Percentiles rank a stretch among this genome's conserved stretches.
phyloP scores from a whole-genome alignment of 2,329 filamentous ascomycete species.

The Aspergillus clavatus region DNA sequence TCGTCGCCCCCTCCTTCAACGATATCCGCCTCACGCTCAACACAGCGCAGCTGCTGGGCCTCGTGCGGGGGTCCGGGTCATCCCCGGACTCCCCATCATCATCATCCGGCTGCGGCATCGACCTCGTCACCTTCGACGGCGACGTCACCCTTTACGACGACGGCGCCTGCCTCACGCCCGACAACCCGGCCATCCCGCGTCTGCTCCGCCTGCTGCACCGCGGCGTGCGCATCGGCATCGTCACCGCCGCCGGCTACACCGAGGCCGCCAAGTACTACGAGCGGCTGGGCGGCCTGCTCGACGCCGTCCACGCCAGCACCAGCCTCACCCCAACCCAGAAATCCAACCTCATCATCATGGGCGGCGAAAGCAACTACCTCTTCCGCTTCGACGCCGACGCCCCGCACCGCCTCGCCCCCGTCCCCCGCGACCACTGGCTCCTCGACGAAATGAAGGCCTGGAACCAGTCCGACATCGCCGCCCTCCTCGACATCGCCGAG shows the following conservation, averaged over 20 bases:
- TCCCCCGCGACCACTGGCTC: conserved; percentile 55
- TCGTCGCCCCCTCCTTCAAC: conserved; percentile 95
- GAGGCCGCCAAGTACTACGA: conserved; percentile 81
- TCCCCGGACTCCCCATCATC: too few relatives aligned
- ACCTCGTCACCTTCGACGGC: conserved; percentile 93
- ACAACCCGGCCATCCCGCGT: conserved; percentile 70
- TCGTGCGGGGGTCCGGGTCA: conserved; percentile 62
- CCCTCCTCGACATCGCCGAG: conserved; percentile 86
- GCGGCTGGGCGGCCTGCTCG: conserved; percentile 78
- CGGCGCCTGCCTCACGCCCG: conserved; percentile 69
- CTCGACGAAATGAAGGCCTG: conserved; percentile 52
- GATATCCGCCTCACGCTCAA: conserved; percentile 91
- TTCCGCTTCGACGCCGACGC: conserved; percentile 69
- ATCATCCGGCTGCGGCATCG: conserved; percentile 56
- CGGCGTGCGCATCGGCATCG: conserved; percentile 84
- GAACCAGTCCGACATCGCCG: conserved; percentile 63
- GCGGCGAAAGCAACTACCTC: conserved; percentile 92
- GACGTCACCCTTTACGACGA: conserved; percentile 96
- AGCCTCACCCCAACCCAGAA: conserved; percentile 62
- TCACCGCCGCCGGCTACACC: conserved; percentile 93
- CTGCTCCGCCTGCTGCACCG: conserved; percentile 67
- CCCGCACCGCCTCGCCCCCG: conserved; percentile 63
- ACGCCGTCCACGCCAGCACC: conserved; percentile 63
- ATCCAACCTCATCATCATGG: conserved; percentile 81
- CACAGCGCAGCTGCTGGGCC: conserved; percentile 87